Percentiles rank a stretch among this genome's conserved stretches.
These are phyloP conservation scores for Tetratostichococcus sp. DNA, from an alignment of 139 green algal genomes.

Conservation along the genomic window DNA sequence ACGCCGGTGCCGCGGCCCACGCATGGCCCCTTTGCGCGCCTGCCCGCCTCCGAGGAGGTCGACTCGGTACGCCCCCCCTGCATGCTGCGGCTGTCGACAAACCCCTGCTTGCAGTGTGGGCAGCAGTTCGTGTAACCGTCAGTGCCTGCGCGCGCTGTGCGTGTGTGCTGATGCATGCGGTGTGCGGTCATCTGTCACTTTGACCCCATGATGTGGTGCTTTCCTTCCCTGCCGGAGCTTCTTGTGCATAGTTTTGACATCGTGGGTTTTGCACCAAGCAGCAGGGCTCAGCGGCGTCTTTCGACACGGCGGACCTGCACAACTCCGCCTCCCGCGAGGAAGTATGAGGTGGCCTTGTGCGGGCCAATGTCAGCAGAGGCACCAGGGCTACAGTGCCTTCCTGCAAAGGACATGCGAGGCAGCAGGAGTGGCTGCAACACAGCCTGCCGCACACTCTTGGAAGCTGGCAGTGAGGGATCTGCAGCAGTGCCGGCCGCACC, in stretches of 20 bases:
- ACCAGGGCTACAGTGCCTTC: no score
- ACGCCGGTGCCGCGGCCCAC: neutral
- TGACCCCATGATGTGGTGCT: no score
- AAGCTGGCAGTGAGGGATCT: no score
- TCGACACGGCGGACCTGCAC: neutral
- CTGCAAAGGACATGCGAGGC: no score
- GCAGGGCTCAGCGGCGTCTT: neutral
- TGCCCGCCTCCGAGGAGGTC: neutral
- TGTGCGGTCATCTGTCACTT: neutral
- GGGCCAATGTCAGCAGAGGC: constrained; percentile 2
- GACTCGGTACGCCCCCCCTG: neutral
- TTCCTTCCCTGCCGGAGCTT: no score
- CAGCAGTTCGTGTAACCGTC: no score
- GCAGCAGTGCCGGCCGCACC: no score
- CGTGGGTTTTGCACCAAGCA: neutral
- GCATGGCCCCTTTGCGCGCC: neutral
- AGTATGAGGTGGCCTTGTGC: constrained; percentile 7
- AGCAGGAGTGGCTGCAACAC: no score
- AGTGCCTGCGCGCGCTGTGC: neutral
- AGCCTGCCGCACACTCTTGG: no score
- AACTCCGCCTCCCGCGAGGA: neutral
- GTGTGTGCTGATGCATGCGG: neutral
- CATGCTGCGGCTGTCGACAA: no score
- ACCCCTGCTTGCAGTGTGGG: no score
- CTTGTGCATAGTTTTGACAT: neutral